A percentile compares a stretch with the other conserved stretches of the same genome.
Evolutionary conservation across 2,329 filamentous ascomycete species (phyloP).

Genomic region (Metarhizium anisopliae): DNA sequence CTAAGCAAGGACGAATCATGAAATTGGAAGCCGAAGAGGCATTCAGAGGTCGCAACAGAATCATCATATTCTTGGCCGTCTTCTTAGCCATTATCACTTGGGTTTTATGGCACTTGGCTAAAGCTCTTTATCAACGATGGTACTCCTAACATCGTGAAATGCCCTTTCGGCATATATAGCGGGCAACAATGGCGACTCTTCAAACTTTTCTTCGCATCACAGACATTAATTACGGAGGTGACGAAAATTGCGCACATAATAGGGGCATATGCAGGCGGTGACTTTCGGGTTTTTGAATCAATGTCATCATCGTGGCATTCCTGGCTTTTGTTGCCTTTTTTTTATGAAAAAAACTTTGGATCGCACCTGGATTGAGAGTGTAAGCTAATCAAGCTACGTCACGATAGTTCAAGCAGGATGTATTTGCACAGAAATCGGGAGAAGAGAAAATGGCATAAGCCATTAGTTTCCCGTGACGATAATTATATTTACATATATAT

Average conservation of each 20-base stretch:
- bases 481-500: too few relatives aligned
- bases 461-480: too few relatives aligned
- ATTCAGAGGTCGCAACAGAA: slow-evolving; percentile 46
- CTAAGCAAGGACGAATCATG: slow-evolving; percentile 51
- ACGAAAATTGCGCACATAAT: background rate
- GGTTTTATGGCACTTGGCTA: background rate
- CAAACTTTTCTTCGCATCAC: background rate
- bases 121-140: background rate
- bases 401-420: too few relatives aligned
- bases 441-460: too few relatives aligned
- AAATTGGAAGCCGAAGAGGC: slow-evolving; percentile 55
- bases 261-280: too few relatives aligned
- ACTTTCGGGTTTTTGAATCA: too few relatives aligned
- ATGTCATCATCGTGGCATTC: too few relatives aligned
- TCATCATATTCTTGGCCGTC: slow-evolving; percentile 41
- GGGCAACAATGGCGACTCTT: background rate
- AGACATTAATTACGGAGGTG: background rate
- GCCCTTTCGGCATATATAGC: background rate
- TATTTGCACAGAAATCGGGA: too few relatives aligned
- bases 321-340: too few relatives aligned
- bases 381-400: too few relatives aligned
- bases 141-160: background rate
- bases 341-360: too few relatives aligned
- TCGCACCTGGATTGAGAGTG: too few relatives aligned
- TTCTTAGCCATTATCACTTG: slow-evolving; percentile 6